Percentiles rank a stretch among this genome's conserved stretches.
Conservation (phyloP, 2,329 filamentous ascomycete genomes). For the Mollisia scopiformis region DNA sequence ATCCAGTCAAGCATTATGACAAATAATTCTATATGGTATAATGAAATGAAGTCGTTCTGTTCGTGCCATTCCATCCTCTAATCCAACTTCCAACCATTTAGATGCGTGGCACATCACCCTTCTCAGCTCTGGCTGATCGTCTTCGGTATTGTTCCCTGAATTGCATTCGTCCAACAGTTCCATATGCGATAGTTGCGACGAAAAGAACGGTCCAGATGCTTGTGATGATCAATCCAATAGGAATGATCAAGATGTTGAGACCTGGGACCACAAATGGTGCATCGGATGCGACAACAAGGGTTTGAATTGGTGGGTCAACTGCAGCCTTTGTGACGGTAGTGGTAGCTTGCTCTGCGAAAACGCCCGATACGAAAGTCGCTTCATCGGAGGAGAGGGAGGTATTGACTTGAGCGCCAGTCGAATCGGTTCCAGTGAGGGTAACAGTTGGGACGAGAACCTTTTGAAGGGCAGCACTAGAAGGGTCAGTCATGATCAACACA, state of each 20-base stretch:
- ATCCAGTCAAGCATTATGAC: constrained; percentile 13
- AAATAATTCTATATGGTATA: constrained; percentile 17
- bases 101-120: constrained; percentile 36
- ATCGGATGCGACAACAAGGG: constrained; percentile 37
- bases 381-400: constrained; percentile 72
- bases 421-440: constrained; percentile 61
- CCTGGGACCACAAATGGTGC: constrained; percentile 70
- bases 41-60: constrained; percentile 10
- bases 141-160: constrained; percentile 66
- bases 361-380: constrained; percentile 70
- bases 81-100: constrained; percentile 10
- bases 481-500: constrained; percentile 38
- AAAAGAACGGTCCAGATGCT: constrained; percentile 63
- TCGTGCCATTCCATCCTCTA: not conserved
- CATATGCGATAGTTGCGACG: constrained; percentile 59
- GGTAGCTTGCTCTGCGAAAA: constrained; percentile 57
- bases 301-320: constrained; percentile 37
- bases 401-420: constrained; percentile 53
- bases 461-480: constrained; percentile 47
- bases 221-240: constrained; percentile 69
- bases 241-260: constrained; percentile 68
- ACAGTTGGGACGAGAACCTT: constrained; percentile 69
- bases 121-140: constrained; percentile 48
- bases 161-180: constrained; percentile 67
- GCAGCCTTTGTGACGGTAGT: constrained; percentile 28